Percentiles rank a stretch among this genome's conserved stretches.
These are phyloP conservation scores for Rhynchospora tenuis DNA, from an alignment of 176 grass and related monocot genomes.

Conservation along the genomic window DNA sequence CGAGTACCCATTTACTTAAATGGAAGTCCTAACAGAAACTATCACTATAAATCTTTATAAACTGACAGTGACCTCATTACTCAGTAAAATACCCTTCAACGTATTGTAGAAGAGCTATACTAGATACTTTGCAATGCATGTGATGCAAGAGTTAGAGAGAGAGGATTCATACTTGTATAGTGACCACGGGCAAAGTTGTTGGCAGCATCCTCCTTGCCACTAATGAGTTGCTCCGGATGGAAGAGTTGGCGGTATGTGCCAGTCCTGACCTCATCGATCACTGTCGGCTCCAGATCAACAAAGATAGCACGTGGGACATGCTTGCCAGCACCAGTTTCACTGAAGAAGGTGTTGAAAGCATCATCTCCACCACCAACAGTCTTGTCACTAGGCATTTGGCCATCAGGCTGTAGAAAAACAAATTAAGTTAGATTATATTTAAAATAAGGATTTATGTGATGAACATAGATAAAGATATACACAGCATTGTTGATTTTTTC, in stretches of 20 bases:
- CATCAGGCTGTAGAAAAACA: slow-evolving; percentile 15
- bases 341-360: slow-evolving; percentile 27
- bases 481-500: background rate
- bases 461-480: background rate
- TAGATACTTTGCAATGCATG: background rate
- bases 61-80: too few relatives aligned
- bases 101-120: background rate
- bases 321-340: slow-evolving; percentile 23
- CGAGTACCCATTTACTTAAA: background rate
- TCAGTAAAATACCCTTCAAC: too few relatives aligned
- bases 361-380: slow-evolving; percentile 21
- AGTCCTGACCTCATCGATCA: slow-evolving; percentile 25
- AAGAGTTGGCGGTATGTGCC: slow-evolving; percentile 22
- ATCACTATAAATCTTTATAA: background rate
- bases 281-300: slow-evolving; percentile 18
- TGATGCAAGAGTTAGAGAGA: background rate
- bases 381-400: slow-evolving; percentile 23
- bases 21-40: too few relatives aligned
- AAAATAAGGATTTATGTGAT: background rate
- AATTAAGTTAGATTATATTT: background rate
- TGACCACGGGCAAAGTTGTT: slow-evolving; percentile 28
- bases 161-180: slow-evolving; percentile 5
- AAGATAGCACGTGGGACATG: slow-evolving; percentile 22
- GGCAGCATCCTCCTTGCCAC: slow-evolving; percentile 26
- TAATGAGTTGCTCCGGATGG: slow-evolving; percentile 24